These are phyloP conservation scores for Akanthomyces dipterigenus DNA, from an alignment of 2,329 filamentous ascomycete genomes.

Conservation along the genomic window DNA sequence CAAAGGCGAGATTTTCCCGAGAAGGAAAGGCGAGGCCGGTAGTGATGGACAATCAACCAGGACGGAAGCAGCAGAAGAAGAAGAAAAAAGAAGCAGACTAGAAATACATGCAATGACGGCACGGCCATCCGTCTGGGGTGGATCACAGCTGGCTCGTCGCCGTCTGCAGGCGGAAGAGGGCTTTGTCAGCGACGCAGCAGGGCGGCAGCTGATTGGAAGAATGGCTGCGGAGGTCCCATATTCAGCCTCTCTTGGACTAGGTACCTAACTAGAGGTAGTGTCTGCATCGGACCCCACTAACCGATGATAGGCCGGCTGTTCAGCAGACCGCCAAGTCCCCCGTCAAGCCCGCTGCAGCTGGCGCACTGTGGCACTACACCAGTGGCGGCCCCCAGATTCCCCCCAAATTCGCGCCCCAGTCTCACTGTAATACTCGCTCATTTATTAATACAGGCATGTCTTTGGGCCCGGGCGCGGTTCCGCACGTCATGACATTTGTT, in stretches of 20 bases:
- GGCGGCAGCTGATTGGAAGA: background rate
- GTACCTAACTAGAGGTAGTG: no score
- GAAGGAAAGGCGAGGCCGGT: background rate
- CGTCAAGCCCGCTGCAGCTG: background rate
- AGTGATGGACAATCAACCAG: background rate
- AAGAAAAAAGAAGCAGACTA: background rate
- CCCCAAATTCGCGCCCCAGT: background rate
- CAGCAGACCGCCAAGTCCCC: background rate
- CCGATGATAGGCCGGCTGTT: background rate
- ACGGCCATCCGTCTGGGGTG: slow-evolving; percentile 1
- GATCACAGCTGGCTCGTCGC: background rate
- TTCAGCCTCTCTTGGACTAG: background rate
- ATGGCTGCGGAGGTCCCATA: background rate
- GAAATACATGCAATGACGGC: slow-evolving; percentile 1
- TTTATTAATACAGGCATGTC: background rate
- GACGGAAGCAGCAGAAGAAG: background rate
- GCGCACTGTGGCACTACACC: background rate
- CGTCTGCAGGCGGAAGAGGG: background rate
- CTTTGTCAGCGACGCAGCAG: slow-evolving; percentile 8
- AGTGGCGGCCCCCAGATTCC: background rate
- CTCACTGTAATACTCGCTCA: background rate
- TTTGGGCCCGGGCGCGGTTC: background rate
- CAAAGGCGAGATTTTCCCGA: background rate
- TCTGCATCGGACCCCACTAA: background rate
- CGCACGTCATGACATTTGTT: background rate